Base-by-base conservation (phyloP, 345 rosid genomes). In the Melastoma malabathricum region DNA sequence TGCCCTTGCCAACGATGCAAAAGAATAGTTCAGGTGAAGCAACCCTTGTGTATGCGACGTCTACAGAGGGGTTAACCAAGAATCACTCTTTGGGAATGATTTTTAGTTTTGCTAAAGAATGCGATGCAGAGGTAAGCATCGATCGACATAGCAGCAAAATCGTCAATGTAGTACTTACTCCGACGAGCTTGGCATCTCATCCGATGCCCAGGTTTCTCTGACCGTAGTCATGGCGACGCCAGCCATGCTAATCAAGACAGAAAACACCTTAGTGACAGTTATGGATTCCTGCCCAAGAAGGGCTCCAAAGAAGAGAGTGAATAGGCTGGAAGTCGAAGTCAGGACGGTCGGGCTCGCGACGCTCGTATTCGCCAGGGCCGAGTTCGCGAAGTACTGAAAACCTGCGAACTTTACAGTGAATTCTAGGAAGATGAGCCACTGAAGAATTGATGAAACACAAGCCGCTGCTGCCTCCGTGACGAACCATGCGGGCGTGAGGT, bases 401-500 rank as follows among this genome's bases (percentile, higher is more conserved):
- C 41, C 18, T 5, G 44, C 16, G 10, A 65, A 63, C 50, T 25
- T 17, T 20, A 20, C 39, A 43, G 58, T 44, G 14, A 38, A 44
- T 6, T 23, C 22, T n/a, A 48, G 51, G 51, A 12, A 48, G 25
- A 18, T 5, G 18, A 3, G 25, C 18, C 20, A 2, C 27, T 6
- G 13, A 18, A 17, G 25, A 18, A 25, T 20, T 18, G 19, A 18
- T 48, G 54, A 20, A 51, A 15, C 0, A 44, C 14, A 38, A 13
- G 46, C 7, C 23, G 51, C 41, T 3, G 50, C 58, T 55, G 79
- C 89, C 83, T 82, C 85, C 13, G 85, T 70, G 10, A 56, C 10
- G 61, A 82, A 82, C 89, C 89, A 82, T 57, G 79, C 15, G n/a
- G 89, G 89, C 48, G 85, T 55, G 14, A 82, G 78, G 65, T 58